Conservation (phyloP, 257 asterid species). For the Nicotiana knightiana region DNA sequence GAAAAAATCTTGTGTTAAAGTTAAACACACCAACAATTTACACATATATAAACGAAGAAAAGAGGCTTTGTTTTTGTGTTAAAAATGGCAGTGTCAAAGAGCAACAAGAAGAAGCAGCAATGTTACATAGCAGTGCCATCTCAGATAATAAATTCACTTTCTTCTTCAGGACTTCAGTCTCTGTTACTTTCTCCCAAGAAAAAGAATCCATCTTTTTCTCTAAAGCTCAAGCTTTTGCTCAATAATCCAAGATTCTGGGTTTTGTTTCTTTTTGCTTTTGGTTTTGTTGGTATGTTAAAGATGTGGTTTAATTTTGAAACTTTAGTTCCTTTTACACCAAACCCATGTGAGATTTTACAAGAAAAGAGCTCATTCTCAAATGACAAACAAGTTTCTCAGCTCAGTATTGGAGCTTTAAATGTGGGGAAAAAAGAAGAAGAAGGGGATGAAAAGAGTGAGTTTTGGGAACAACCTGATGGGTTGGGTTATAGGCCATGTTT, state of each 20-base stretch:
- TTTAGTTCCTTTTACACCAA: slow-evolving; percentile 32
- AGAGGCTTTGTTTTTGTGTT: background rate
- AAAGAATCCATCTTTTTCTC: slow-evolving; percentile 27
- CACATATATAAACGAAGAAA: background rate
- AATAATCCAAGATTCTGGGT: slow-evolving; percentile 50
- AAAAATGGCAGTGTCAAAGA: slow-evolving; percentile 77
- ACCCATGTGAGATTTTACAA: slow-evolving; percentile 51
- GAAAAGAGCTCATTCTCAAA: slow-evolving; percentile 19
- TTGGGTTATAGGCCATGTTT: slow-evolving; percentile 85
- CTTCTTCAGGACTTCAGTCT: slow-evolving; percentile 72
- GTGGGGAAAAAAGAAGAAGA: slow-evolving; percentile 10
- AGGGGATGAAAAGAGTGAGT: slow-evolving; percentile 35
- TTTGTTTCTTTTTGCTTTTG: slow-evolving; percentile 39
- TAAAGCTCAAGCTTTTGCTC: slow-evolving; percentile 30
- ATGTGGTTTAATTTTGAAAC: slow-evolving; percentile 49
- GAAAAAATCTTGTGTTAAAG: slow-evolving; percentile 7
- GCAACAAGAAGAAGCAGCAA: slow-evolving; percentile 55
- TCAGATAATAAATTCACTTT: slow-evolving; percentile 60
- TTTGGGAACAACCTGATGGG: slow-evolving; percentile 95
- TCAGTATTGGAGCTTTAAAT: background rate
- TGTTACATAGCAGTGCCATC: slow-evolving; percentile 85
- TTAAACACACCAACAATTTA: background rate
- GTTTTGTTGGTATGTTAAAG: slow-evolving; percentile 54
- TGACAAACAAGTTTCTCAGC: slow-evolving; percentile 25
- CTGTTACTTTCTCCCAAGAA: slow-evolving; percentile 64